phyloP scores from a whole-genome alignment of 1,139 yeast genomes.

The Tardiomyces blankii region DNA sequence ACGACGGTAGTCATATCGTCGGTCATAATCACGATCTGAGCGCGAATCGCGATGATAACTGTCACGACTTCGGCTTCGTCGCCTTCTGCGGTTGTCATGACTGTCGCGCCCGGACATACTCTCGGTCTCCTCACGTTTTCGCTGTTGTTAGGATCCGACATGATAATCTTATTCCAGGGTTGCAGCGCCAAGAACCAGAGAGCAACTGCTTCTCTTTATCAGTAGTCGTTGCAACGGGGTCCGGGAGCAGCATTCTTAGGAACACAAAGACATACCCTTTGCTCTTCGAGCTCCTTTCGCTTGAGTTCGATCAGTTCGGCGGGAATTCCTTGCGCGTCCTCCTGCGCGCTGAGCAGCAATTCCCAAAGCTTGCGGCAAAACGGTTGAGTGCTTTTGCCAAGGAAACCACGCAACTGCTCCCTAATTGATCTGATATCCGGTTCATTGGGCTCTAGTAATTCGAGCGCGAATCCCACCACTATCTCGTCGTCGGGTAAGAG shows the following conservation, averaged over 20 bases:
- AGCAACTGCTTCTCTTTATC: too few species aligned
- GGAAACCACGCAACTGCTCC: slow-evolving; percentile 14
- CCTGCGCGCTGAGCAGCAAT: slow-evolving; percentile 17
- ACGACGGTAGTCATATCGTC: background rate
- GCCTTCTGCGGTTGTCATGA: too few species aligned
- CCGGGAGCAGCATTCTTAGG: too few species aligned
- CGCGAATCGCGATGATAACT: background rate
- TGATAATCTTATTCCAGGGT: background rate
- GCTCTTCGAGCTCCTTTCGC: slow-evolving; percentile 9
- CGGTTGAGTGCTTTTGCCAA: slow-evolving; percentile 11
- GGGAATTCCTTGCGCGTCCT: slow-evolving; percentile 17
- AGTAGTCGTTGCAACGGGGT: too few species aligned
- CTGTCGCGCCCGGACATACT: background rate
- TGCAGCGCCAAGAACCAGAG: too few species aligned
- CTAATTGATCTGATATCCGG: slow-evolving; percentile 11
- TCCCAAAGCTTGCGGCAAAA: slow-evolving; percentile 18
- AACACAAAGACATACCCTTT: background rate
- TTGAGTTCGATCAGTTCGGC: slow-evolving; percentile 13
- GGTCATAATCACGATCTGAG: background rate
- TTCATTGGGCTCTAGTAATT: slow-evolving; percentile 7
- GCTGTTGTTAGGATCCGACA: background rate
- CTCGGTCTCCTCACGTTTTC: background rate
- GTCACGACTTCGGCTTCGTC: too few species aligned
- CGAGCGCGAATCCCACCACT: slow-evolving; percentile 10
- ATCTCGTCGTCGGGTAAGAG: slow-evolving; percentile 13